These are phyloP conservation scores for Rhodotorula sp. DNA, from an alignment of 1,284 basidiomycete species.

Conservation along the genomic window DNA sequence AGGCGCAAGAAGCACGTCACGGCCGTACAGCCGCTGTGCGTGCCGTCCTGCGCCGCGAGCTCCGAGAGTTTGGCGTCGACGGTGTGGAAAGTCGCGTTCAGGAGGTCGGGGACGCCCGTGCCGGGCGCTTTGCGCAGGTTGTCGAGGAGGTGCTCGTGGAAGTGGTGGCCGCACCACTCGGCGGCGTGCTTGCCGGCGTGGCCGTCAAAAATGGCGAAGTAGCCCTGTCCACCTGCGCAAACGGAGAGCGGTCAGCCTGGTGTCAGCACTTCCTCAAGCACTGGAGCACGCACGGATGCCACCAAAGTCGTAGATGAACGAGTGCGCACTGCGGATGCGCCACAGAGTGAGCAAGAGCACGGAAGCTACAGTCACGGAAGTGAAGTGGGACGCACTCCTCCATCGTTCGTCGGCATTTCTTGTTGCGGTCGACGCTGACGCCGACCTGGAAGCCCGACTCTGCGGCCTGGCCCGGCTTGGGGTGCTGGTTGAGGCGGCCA, in stretches of 20 bases:
- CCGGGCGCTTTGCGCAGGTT: constrained; percentile 54
- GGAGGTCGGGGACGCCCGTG: constrained; percentile 74
- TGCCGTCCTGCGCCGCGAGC: constrained; percentile 77
- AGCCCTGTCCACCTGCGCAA: constrained; percentile 72
- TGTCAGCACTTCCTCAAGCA: no score
- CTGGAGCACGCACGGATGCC: constrained; percentile 61
- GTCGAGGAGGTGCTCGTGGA: constrained; percentile 65
- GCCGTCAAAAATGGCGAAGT: constrained; percentile 97
- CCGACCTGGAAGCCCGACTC: constrained; percentile 58
- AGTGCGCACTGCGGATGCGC: constrained; percentile 63
- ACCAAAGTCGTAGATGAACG: constrained; percentile 91
- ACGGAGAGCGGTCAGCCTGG: neutral
- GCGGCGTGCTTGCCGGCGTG: constrained; percentile 98
- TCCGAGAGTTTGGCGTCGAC: constrained; percentile 72
- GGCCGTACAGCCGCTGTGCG: constrained; percentile 95
- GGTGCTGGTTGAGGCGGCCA: constrained; percentile 22
- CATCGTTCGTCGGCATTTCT: constrained; percentile 89
- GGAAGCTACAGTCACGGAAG: neutral
- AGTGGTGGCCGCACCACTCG: constrained; percentile 96
- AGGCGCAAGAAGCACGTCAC: constrained; percentile 96
- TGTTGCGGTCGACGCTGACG: constrained; percentile 78
- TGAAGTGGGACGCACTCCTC: constrained; percentile 64
- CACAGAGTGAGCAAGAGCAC: no score
- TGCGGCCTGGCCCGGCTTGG: neutral
- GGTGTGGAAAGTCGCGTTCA: constrained; percentile 90